Conservation (phyloP, 139 green algal species). For the Pleodorina starrii region DNA sequence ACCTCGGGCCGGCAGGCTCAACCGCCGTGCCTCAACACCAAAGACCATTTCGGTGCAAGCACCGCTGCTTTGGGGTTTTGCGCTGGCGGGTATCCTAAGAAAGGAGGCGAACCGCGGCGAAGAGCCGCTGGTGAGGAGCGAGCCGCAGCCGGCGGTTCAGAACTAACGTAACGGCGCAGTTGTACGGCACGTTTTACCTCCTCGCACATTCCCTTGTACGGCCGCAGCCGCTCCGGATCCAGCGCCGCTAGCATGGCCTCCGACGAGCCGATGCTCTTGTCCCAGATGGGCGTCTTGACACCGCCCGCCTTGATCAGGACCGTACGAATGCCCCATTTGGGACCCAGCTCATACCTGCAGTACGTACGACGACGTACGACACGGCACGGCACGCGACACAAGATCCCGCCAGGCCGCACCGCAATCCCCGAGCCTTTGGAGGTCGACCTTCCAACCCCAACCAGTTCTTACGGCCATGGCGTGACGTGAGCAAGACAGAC, state of each 20-base stretch:
- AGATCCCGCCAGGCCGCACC: no score
- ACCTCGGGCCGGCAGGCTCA: no score
- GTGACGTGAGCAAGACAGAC: no score
- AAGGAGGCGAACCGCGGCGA: neutral
- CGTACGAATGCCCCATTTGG: slow-evolving; percentile 34
- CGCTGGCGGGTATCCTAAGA: neutral
- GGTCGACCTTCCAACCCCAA: no score
- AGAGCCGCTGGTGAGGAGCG: neutral
- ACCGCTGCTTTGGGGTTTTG: neutral
- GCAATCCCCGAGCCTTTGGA: no score
- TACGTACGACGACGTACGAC: neutral
- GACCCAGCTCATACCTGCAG: slow-evolving; percentile 35
- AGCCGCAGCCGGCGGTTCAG: neutral
- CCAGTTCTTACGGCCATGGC: no score
- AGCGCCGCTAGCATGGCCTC: neutral
- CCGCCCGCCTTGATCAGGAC: slow-evolving; percentile 39
- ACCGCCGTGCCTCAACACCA: neutral
- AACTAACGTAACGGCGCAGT: neutral
- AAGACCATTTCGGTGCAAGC: neutral
- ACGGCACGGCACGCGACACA: neutral
- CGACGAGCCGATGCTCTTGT: neutral
- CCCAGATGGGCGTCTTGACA: slow-evolving; percentile 44
- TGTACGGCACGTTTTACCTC: neutral
- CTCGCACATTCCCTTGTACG: slow-evolving; percentile 46
- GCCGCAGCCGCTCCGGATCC: neutral